These are phyloP conservation scores for Gastrodia elata DNA, from an alignment of 106 monocot species.

Conservation along the genomic window DNA sequence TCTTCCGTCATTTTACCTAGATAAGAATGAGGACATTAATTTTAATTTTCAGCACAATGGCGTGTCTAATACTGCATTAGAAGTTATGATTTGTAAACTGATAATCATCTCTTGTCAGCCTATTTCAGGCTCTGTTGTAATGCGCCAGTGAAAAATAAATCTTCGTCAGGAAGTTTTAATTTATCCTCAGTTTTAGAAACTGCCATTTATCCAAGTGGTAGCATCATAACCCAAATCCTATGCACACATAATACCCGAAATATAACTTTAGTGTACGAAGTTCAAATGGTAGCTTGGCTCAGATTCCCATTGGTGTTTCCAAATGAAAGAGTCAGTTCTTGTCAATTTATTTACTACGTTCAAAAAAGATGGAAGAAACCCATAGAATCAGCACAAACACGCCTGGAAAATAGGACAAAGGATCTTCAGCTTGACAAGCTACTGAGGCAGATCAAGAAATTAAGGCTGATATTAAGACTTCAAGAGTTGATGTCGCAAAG, in stretches of 20 bases:
- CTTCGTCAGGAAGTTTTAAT: neutral
- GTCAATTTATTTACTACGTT: neutral
- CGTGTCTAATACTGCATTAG: neutral
- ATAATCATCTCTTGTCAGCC: neutral
- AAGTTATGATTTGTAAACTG: neutral
- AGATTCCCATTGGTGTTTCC: neutral
- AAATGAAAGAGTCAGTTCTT: neutral
- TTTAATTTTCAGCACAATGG: too few species aligned
- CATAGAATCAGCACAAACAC: slow-evolving; percentile 58
- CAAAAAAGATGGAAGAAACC: slow-evolving; percentile 63
- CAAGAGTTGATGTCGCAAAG: slow-evolving; percentile 31
- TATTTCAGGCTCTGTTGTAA: neutral
- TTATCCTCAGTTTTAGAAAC: neutral
- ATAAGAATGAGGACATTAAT: too few species aligned
- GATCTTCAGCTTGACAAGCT: slow-evolving; percentile 63
- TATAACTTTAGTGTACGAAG: neutral
- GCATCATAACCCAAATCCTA: neutral
- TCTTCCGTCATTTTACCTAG: too few species aligned
- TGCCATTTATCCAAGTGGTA: neutral
- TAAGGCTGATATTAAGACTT: slow-evolving; percentile 29
- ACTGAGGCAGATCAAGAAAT: slow-evolving; percentile 35
- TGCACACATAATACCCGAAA: neutral
- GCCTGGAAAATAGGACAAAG: slow-evolving; percentile 54
- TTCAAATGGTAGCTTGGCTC: neutral
- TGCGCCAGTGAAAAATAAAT: neutral